Conservation (phyloP, 306 rosid species). For the Fagus crenata region DNA sequence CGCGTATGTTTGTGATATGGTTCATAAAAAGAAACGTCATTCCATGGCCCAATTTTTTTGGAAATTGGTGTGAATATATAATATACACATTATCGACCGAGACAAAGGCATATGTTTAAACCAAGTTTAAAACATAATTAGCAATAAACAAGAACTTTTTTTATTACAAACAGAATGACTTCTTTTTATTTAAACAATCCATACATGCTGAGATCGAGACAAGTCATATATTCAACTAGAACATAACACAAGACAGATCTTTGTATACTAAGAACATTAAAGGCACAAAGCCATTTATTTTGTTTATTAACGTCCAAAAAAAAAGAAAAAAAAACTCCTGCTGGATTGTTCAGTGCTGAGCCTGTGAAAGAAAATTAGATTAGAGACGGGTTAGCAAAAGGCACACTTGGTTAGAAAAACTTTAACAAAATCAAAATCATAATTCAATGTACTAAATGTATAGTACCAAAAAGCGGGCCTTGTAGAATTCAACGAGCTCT, state of each 20-base stretch:
- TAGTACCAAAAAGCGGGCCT: constrained; percentile 53
- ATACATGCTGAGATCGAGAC: not conserved
- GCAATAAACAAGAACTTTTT: not conserved
- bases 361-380: constrained; percentile 29
- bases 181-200: not conserved
- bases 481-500: constrained; percentile 45
- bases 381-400: not conserved
- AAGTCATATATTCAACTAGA: not conserved
- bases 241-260: not conserved
- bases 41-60: no score
- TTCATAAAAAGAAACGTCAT: not conserved
- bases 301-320: not conserved
- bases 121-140: not conserved
- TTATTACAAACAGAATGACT: not conserved
- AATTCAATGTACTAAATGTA: not conserved
- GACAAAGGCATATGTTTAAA: no score
- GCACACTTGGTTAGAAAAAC: not conserved
- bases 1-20: no score
- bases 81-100: no score
- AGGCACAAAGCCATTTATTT: not conserved
- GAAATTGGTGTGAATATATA: no score
- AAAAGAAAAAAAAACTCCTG: not conserved
- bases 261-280: not conserved
- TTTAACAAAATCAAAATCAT: not conserved
- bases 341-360: constrained; percentile 37